Percentiles rank a stretch among this genome's conserved stretches.
These are phyloP conservation scores for Gypsophila paniculata DNA, from an alignment of 179 eudicot genomes.

Conservation along the genomic window DNA sequence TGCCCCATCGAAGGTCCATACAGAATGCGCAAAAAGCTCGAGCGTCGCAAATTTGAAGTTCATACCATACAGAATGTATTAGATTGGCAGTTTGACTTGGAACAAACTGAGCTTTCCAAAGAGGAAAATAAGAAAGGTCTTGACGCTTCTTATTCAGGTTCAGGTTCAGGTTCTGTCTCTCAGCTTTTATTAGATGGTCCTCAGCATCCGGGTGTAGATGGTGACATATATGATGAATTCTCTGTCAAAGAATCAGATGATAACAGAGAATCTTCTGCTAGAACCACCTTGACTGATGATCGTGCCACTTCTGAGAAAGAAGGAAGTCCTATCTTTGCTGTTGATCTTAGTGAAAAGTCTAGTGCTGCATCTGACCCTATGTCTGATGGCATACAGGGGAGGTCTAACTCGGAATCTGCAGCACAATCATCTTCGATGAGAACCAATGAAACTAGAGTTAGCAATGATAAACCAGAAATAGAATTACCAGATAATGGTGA, in stretches of 20 bases:
- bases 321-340: slow-evolving; percentile 73
- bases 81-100: slow-evolving; percentile 61
- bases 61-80: slow-evolving; percentile 75
- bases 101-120: slow-evolving; percentile 43
- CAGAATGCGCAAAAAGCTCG: slow-evolving; percentile 95
- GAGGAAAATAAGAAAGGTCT: slow-evolving; percentile 54
- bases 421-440: slow-evolving; percentile 55
- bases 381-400: slow-evolving; percentile 61
- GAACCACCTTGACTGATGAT: slow-evolving; percentile 72
- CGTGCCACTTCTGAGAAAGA: slow-evolving; percentile 71
- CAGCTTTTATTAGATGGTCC: slow-evolving; percentile 48
- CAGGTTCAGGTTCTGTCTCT: slow-evolving; percentile 66
- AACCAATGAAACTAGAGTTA: slow-evolving; percentile 51
- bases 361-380: slow-evolving; percentile 50
- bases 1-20: slow-evolving; percentile 99
- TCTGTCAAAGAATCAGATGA: slow-evolving; percentile 59
- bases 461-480: slow-evolving; percentile 69
- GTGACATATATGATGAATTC: slow-evolving; percentile 65
- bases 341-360: slow-evolving; percentile 61
- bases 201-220: slow-evolving; percentile 45
- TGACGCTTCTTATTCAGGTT: slow-evolving; percentile 54
- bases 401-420: slow-evolving; percentile 67
- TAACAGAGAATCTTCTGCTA: slow-evolving; percentile 61
- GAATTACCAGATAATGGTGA: slow-evolving; percentile 88
- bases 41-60: slow-evolving; percentile 71